These are phyloP conservation scores for Capsella rubella DNA, from an alignment of 441 rosid genomes.

Conservation along the genomic window DNA sequence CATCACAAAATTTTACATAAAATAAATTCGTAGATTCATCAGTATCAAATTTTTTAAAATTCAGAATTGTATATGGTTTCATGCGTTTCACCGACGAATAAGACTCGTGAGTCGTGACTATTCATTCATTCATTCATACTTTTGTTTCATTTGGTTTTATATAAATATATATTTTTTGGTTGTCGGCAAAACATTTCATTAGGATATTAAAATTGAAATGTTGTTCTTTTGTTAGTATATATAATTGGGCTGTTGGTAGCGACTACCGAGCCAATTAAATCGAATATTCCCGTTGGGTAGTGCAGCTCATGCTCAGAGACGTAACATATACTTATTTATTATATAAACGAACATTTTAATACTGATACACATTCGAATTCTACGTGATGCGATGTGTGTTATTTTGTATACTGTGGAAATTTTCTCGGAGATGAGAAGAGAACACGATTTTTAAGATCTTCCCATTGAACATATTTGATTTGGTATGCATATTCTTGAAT, in stretches of 20 bases:
- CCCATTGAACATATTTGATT: slow-evolving; percentile 20
- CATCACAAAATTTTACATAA: too few relatives aligned
- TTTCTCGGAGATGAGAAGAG: slow-evolving; percentile 23
- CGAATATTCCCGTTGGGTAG: slow-evolving; percentile 43
- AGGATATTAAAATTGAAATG: not conserved
- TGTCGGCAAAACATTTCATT: slow-evolving; percentile 30
- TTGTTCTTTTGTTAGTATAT: slow-evolving; percentile 13
- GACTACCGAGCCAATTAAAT: slow-evolving; percentile 40
- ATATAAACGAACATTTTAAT: too few relatives aligned
- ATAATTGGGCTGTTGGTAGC: slow-evolving; percentile 42
- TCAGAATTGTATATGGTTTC: not conserved
- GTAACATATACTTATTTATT: not conserved
- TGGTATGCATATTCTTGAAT: slow-evolving; percentile 22
- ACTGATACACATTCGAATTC: not conserved
- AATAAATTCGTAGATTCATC: not conserved
- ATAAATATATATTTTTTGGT: not conserved
- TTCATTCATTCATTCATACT: not conserved
- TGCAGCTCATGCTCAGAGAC: slow-evolving; percentile 43
- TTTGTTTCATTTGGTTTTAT: not conserved
- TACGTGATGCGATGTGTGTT: slow-evolving; percentile 20
- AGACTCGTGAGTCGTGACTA: slow-evolving; percentile 10
- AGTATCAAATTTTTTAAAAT: not conserved
- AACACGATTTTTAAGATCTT: slow-evolving; percentile 36
- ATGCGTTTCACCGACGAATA: slow-evolving; percentile 11
- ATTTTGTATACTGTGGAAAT: not conserved